These are phyloP conservation scores for Arbutus unedo DNA, from an alignment of 148 eudicot species.

Conservation along the genomic window DNA sequence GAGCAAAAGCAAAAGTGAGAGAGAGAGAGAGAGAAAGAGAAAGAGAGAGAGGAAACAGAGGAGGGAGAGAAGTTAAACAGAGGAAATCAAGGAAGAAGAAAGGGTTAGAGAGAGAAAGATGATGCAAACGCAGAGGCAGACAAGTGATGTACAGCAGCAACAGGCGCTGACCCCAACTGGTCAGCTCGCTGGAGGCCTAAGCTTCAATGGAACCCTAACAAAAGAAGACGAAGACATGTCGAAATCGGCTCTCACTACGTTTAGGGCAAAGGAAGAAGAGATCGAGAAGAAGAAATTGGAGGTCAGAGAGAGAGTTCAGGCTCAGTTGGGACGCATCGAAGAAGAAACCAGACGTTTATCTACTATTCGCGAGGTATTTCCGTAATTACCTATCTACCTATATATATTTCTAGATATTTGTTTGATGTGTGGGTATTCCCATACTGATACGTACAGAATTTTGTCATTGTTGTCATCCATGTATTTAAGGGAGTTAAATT, in stretches of 20 bases:
- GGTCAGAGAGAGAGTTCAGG: slow-evolving; percentile 73
- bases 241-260: slow-evolving; percentile 54
- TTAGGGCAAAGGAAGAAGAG: slow-evolving; percentile 82
- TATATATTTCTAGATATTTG: neutral
- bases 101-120: slow-evolving; percentile 19
- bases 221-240: slow-evolving; percentile 51
- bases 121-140: slow-evolving; percentile 31
- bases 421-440: neutral
- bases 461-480: neutral
- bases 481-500: neutral
- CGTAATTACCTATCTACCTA: neutral
- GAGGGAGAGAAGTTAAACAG: slow-evolving; percentile 17
- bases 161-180: slow-evolving; percentile 35
- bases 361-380: slow-evolving; percentile 65
- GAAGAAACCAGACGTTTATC: slow-evolving; percentile 81
- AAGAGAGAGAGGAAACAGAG: neutral
- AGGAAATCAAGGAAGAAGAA: slow-evolving; percentile 23
- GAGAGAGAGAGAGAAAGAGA: neutral
- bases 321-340: slow-evolving; percentile 81
- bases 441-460: neutral
- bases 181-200: slow-evolving; percentile 49
- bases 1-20: slow-evolving; percentile 8
- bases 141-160: slow-evolving; percentile 28
- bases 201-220: slow-evolving; percentile 49
- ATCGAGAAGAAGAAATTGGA: slow-evolving; percentile 87